Evolutionary conservation across 345 rosid genomes (phyloP), one percentile per base, ranked within the genome.

Genomic region (Rhodamnia argentea): DNA sequence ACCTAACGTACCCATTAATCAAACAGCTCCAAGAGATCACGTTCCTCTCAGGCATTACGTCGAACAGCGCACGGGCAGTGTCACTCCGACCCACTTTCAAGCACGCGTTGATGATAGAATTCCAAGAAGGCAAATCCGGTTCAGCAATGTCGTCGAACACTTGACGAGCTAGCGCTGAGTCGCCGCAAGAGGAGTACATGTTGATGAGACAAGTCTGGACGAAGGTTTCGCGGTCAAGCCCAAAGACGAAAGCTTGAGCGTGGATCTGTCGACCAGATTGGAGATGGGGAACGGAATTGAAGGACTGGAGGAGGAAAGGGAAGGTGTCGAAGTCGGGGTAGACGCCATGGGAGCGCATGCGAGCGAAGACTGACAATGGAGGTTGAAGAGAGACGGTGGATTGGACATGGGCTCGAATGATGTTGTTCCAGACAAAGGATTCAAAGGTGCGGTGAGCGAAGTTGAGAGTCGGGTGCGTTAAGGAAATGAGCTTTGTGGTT

Each of bases 1-100:
- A 86, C 59, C 86, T 90, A 14, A 91, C 92, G 78, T 90, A 91
- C 52, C 94, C 94, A 86, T 90, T 90, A 32, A 94, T 88, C 89
- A 93, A 84, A 7, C 91, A 90, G 88, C 90, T 94, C 96, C 96
- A 93, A 14, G 93, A 91, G 82, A 86, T 87, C 15, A 94, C 92
- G 50, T 91, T 90, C 85, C 91, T 94, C 7, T 85, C 89, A 50
- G 90, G 90, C 96, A 94, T 94, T 88, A 83, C 82, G 50, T 88
- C 93, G 86, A 93, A 93, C 91, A 90, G 82, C 52, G 86, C 37
- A 87, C 91, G 91, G 9, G 96, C 94, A 50, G 26, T 40, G 5
- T 88, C 88, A 7, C 89, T 20, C 51, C 85, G 84, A 27, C 95
- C 93, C 29, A 87, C 86, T 82, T 86, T 91, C 2, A 88, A 86